Conservation (phyloP, 345 rosid genomes). For the Clarkia xantiana region DNA sequence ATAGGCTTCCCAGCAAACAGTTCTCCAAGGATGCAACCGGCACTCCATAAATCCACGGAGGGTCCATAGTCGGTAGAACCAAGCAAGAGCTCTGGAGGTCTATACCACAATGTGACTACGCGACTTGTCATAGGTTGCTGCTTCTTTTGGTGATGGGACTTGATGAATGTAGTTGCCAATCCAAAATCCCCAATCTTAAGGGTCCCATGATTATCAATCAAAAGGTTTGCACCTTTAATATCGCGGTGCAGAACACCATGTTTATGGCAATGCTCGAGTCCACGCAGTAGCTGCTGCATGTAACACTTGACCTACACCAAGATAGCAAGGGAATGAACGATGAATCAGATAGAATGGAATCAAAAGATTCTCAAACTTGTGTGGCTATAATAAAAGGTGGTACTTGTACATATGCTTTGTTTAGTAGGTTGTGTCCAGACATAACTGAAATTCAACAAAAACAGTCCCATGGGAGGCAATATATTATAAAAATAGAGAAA, state of each 20-base stretch:
- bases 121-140: constrained; percentile 49
- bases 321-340: no score
- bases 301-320: constrained; percentile 45
- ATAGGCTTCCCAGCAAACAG: constrained; percentile 49
- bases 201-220: constrained; percentile 24
- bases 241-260: constrained; percentile 47
- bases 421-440: no score
- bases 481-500: background rate
- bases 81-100: constrained; percentile 54
- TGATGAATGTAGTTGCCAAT: constrained; percentile 29
- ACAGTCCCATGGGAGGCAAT: no score
- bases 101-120: constrained; percentile 45
- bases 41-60: constrained; percentile 44
- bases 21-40: constrained; percentile 52
- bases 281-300: constrained; percentile 37
- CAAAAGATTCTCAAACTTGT: no score
- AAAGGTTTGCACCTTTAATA: constrained; percentile 39
- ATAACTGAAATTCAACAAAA: no score
- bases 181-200: constrained; percentile 53
- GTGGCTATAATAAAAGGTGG: no score
- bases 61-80: constrained; percentile 42
- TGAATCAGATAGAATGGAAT: no score
- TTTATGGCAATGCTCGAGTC: constrained; percentile 43
- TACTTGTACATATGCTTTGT: no score
- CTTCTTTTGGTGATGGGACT: constrained; percentile 18